These are phyloP conservation scores for Hymenoscyphus albidus DNA, from an alignment of 2,329 filamentous ascomycete species.

Conservation along the genomic window DNA sequence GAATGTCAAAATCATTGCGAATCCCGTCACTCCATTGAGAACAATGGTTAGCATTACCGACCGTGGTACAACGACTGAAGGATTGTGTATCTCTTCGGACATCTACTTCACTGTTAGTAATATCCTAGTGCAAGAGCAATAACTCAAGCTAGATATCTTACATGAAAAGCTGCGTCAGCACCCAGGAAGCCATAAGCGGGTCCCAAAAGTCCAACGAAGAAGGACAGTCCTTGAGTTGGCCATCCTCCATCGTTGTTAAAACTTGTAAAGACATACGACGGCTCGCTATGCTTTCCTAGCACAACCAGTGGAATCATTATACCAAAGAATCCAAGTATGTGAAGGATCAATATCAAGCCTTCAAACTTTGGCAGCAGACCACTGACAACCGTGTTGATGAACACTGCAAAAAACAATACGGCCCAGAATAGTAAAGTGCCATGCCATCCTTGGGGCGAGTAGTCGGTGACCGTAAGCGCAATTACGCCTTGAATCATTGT, in stretches of 20 bases:
- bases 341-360: background rate
- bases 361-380: background rate
- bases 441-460: constrained; percentile 38
- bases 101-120: constrained; percentile 26
- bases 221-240: background rate
- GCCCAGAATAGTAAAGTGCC: constrained; percentile 36
- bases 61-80: constrained; percentile 47
- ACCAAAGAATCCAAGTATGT: constrained; percentile 1
- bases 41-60: constrained; percentile 47
- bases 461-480: constrained; percentile 33
- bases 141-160: background rate
- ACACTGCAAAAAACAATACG: constrained; percentile 1
- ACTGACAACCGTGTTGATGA: background rate
- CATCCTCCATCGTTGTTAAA: background rate
- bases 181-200: background rate
- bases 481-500: constrained; percentile 34
- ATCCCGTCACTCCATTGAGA: constrained; percentile 50
- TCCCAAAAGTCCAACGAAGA: constrained; percentile 4
- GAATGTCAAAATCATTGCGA: constrained; percentile 53
- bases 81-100: constrained; percentile 46
- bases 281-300: background rate
- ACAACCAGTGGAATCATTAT: background rate
- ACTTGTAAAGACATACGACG: background rate
- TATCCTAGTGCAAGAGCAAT: no score
- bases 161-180: constrained; percentile 10